Base-by-base conservation (phyloP, 345 rosid genomes). In the Viola odorata region DNA sequence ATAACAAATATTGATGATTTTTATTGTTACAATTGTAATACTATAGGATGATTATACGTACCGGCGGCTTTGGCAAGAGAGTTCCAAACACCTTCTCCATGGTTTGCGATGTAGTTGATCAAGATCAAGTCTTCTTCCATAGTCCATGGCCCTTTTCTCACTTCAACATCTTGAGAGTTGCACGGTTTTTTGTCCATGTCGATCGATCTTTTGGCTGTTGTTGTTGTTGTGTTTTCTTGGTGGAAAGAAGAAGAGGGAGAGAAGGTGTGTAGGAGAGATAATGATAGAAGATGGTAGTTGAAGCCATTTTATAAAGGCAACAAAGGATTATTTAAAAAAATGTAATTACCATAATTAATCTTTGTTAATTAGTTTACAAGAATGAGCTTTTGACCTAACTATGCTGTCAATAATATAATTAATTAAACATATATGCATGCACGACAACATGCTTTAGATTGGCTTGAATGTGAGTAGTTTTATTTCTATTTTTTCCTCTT, bases 71-170 rank as follows among this genome's bases (percentile, higher is more conserved):
- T 90, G 56, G 99, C 97, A 4, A 94, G 95, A 45, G 91, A 81
- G 76, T 90, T 94, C 99, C 99, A 94, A 16, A 81, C 87, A 12
- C 97, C 97, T 84, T 94, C 95, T 10, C 99, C 99, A n/a, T 94
- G 95, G 67, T 83, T 85, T 50, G 88, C 84, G 40, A 94, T 90
- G 57, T 94, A 80, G 78, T 84, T 85, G 75, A 88, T 89, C 52
- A 94, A 87, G 73, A 90, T 86, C 72, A 84, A 73, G 74, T 94
- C 99, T 74, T 90, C 99, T 75, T 94, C 99, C 85, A 87, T 72
- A 41, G 99, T 87, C 99, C 99, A 94, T 64, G 97, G 97, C 56
- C 99, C 99, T 78, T 94, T 94, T 56, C 97, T 88, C 73, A 90
- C 95, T 58, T 88, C 99, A 44, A 64, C 83, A n/a, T 88, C 97